Evolutionary conservation across 2,329 filamentous ascomycete genomes (phyloP), one percentile per base, ranked within the genome.

Genomic region (Xylaria polymorpha): DNA sequence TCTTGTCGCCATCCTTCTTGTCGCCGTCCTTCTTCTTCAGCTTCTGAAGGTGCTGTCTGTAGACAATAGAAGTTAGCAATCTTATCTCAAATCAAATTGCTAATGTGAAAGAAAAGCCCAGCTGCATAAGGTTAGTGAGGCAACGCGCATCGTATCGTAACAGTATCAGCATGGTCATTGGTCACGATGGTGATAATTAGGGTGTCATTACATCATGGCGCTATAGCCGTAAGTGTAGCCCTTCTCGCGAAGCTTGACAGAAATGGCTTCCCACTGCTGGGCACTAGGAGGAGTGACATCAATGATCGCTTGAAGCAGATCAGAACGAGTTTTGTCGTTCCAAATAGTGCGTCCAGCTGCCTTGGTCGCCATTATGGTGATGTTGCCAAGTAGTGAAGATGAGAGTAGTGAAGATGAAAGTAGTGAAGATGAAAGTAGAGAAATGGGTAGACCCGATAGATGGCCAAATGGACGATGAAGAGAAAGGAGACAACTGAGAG

Each of bases 11-110:
- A 39, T 43, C 15, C 9, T 20, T 41, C 9, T 46, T 32, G 10
- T 59, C 69, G 14, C 64, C 71, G 10, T 76, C 74, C 58, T 77
- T 72, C 32, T 73, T 70, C 76, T 81, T 82, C 46, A 85, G 78
- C 71, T 84, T 85, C 71, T 83, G 81, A 8, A 85, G 79, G 41
- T 85, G 83, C 73, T 85, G 83, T 55, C 83, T 85, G 58, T 61
- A 62, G 41, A 48, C 46, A 18, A 25, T 15, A 25, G 7, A 29
- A 39, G 64, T 75, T 66, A 75, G 73, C 39, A 63, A 58, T 48
- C 20, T 41, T 4, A 12, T 39, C 5, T 15, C 3, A 3, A 22
- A 25, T 10, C 6, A 51, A 63, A 35, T 43, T 25, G 35, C 2
- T 2, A n/a, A 46, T 66, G 72, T 76, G 69, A 53, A 68, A 50